Base-by-base conservation (phyloP, 164 flowering plant species). In the Stephania cephalantha region DNA sequence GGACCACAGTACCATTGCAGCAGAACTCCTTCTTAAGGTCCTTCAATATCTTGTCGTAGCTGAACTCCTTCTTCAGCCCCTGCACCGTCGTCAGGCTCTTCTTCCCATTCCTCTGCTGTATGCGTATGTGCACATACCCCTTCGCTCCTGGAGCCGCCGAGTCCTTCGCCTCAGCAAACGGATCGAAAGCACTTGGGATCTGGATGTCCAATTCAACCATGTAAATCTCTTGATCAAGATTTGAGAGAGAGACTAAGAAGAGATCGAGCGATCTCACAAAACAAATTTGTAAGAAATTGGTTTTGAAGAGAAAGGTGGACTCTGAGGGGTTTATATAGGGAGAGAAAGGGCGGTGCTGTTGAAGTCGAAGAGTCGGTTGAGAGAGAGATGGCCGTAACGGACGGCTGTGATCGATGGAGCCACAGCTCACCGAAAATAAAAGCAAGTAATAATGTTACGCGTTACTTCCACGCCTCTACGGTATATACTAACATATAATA, bases 31-130 rank as follows among this genome's bases (percentile, higher is more conserved):
- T 90, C 86, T 88, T 91, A 13, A 88, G 79, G 52, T 85, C 87
- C 79, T 88, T 90, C 58, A 91, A 87, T 81, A 91, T 89, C 82
- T 82, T 89, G 42, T 89, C 90, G 85, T 87, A 88, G 84, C 92
- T 88, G 82, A 79, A 79, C 2, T 85, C 89, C 50, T 81, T 85
- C 72, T 83, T 87, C 78, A 91, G 82, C 12, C 96, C 96, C 61
- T 91, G 93, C 29, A 91, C 90, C 0, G 94, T 91, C 0, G 94
- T 91, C 81, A 91, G 75, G 82, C 90, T 83, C 79, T 91, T 91
- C 80, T 85, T 89, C 12, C 94, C 94, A 77, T 91, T 91, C 84
- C 94, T 85, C 80, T 91, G 97, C 72, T 91, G 97, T 58, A 88
- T 85, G 58, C 94, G 91, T 46, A 91, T 82, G 69, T 91, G 97